A percentile compares a stretch with the other conserved stretches of the same genome.
These are phyloP conservation scores for Calocybe cyanea DNA, from an alignment of 768 basidiomycete genomes.

Conservation along the genomic window DNA sequence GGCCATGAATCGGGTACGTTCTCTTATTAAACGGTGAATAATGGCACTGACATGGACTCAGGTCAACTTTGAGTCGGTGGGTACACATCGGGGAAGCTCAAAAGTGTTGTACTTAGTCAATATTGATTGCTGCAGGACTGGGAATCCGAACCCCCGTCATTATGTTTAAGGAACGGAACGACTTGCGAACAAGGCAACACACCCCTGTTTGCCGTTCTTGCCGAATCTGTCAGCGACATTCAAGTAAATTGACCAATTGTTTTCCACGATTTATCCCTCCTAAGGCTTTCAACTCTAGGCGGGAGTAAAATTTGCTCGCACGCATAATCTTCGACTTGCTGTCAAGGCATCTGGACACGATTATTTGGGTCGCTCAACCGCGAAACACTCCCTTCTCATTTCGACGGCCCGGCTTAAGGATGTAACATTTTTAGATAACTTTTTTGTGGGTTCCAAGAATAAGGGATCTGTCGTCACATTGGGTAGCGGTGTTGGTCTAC, in stretches of 20 bases:
- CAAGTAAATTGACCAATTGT: constrained; percentile 16
- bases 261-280: neutral
- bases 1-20: constrained; percentile 17
- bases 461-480: constrained; percentile 24
- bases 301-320: constrained; percentile 24
- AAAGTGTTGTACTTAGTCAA: neutral
- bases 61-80: constrained; percentile 15
- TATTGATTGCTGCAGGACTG: constrained; percentile 19
- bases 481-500: constrained; percentile 23
- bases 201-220: constrained; percentile 25
- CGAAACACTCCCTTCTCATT: constrained; percentile 26
- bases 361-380: constrained; percentile 31
- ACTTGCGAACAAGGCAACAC: constrained; percentile 30
- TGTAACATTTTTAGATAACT: constrained; percentile 19
- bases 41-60: neutral
- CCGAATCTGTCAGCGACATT: constrained; percentile 25
- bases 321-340: constrained; percentile 25
- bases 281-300: neutral
- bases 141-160: constrained; percentile 20
- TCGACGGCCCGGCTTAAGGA: constrained; percentile 25
- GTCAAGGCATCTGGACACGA: constrained; percentile 33
- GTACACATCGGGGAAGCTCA: neutral
- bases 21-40: neutral
- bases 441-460: constrained; percentile 12
- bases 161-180: constrained; percentile 20